Evolutionary conservation across 2,329 filamentous ascomycete species (phyloP).

Genomic region (Colletotrichum plurivorum): DNA sequence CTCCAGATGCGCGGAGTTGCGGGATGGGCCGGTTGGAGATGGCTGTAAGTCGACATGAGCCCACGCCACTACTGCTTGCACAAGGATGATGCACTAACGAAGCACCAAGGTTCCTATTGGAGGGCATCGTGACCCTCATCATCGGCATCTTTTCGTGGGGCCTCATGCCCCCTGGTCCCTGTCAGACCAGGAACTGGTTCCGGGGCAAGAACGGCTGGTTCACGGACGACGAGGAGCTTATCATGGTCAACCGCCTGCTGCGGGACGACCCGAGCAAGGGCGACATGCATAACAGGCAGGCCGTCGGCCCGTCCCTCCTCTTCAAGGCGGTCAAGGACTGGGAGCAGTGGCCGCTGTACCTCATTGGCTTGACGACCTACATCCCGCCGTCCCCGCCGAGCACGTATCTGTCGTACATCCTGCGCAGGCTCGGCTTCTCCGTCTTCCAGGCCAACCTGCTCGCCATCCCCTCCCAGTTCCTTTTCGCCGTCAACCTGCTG

Average conservation of each 20-base stretch:
- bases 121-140: constrained; percentile 59
- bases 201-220: constrained; percentile 74
- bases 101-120: constrained; percentile 61
- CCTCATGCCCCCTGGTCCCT: constrained; percentile 61
- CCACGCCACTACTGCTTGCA: neutral
- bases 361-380: constrained; percentile 64
- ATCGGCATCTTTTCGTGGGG: constrained; percentile 60
- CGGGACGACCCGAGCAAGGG: constrained; percentile 74
- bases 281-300: constrained; percentile 71
- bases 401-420: constrained; percentile 61
- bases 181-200: constrained; percentile 68
- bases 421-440: constrained; percentile 59
- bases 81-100: neutral
- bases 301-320: constrained; percentile 60
- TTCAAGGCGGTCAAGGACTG: constrained; percentile 70
- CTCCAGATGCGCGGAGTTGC: constrained; percentile 53
- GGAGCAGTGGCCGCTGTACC: constrained; percentile 72
- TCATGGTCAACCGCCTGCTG: constrained; percentile 72
- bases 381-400: constrained; percentile 58
- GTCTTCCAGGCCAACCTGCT: constrained; percentile 63
- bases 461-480: constrained; percentile 59
- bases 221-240: constrained; percentile 71
- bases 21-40: constrained; percentile 57
- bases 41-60: constrained; percentile 49
- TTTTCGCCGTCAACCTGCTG: constrained; percentile 63